Evolutionary conservation across 1,139 yeast species (phyloP), one percentile per base, ranked within the genome.

Genomic region (Neolecta irregularis): DNA sequence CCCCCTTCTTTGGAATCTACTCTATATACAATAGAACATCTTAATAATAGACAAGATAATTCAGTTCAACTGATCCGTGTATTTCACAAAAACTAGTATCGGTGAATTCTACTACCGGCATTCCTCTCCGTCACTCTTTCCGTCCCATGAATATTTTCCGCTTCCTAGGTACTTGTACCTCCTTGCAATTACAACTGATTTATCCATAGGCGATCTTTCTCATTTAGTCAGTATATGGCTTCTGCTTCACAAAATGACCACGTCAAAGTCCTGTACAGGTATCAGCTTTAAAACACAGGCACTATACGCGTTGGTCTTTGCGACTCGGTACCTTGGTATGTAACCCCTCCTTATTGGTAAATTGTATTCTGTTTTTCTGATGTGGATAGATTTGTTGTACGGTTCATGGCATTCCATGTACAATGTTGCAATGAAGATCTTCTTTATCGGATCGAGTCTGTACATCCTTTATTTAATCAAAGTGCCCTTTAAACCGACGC

Each of bases 231-330:
- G 93, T 50, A 77, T 80, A 42, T 61, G 79, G 42, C 66, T 88
- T 41, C 64, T 88, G 44, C 63, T 85, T 37, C 74, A 71, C 42
- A 72, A 83, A 35, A 80, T 88, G 49, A 70, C 64, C 41, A 54
- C 59, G 17, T 67, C 77, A 41, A 62, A 64, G 46, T 74, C 93
- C 8, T 74, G 77, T 38, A 69, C 73, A 30, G 98, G 98, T 24
- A 69, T 88, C 38, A 83, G 95, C 3, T 62, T 81, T 54, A 85
- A 85, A 59, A 80, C 96, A 1, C 96, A 88, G 53, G 62, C 69
- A 1, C 60, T 88, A 33, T 88, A 88, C 52, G 72, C 71, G 25
- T 44, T 78, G 33, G 96, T 88, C 13, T 85, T 72, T 50, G 53
- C 75, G 32, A 69, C 93, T 15, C 69, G 98, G 46, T 88, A 88